Evolutionary conservation across 2,329 filamentous ascomycete genomes (phyloP), one percentile per base, ranked within the genome.

Genomic region (Lecanicillium sp.): DNA sequence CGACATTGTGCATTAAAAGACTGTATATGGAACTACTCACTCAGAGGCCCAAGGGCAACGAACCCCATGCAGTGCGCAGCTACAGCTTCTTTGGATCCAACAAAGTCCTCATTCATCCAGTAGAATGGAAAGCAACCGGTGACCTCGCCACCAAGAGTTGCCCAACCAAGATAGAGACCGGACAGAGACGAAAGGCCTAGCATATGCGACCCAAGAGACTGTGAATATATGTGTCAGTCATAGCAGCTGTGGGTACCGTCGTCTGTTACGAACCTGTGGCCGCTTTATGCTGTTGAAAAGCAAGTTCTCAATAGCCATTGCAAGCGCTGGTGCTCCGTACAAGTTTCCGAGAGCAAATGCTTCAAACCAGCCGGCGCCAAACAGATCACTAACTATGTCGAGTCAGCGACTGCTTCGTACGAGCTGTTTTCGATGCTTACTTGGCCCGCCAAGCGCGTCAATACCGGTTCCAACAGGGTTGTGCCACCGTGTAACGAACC

Each of bases 201-300:
- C 14, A 68, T 46, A 44, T 74, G 68, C 9, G 58, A 57, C 3
- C 60, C 58, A 14, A 72, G 60, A 18, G 67, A 60, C 71, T 74
- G 37, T 3, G 43, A n/a, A n/a, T 3, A 44, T 53, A 9, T 50
- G 53, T 25, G 11, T 4, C 2, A 12, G 5, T 2, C 8, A 13
- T 2, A 3, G 3, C 2, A 4, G n/a, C n/a, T n/a, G n/a, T n/a
- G n/a, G n/a, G n/a, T n/a, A n/a, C n/a, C n/a, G n/a, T 9, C 7
- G 20, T n/a, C 17, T 4, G 11, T 13, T 17, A 54, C 66, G 51
- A 51, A 74, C 71, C 34, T 59, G 61, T 37, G 65, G 69, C 37
- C 68, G 64, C 47, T 68, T 69, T 57, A 74, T 71, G 50, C 69
- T 74, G 54, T 75, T 75, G 56, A 75, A 58, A 41, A 62, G 58